Evolutionary conservation across 2,329 filamentous ascomycete genomes (phyloP), one percentile per base, ranked within the genome.

Genomic region (Colletotrichum sublineola): DNA sequence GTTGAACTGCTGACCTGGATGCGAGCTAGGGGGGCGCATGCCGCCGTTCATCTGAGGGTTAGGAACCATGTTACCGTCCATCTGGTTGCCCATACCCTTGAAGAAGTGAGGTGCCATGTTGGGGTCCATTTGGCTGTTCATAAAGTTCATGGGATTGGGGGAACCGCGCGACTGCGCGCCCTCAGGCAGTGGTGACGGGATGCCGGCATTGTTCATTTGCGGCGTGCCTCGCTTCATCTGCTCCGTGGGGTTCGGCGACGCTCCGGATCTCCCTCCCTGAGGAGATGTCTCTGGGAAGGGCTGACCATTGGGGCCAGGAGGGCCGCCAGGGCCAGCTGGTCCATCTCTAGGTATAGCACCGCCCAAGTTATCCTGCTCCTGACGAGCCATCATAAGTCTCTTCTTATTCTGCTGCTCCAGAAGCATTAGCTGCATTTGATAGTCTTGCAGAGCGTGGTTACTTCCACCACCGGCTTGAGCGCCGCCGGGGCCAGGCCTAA

Each of bases 401-500:
- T 95, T 95, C 86, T 95, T 96, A 77, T 96, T 96, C 82, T 96
- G 93, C 82, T 95, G 93, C 82, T 96, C 93, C 20, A 96, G 87
- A 62, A 95, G 83, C 93, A 95, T 96, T 79, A 96, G 84, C 80
- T 96, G 93, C 93, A 95, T 95, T 84, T 96, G 93, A 78, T 96
- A 96, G 80, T 96, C 93, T 81, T 95, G 93, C 57, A 96, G 86
- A 31, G 93, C 93, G 80, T 95, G 93, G 79, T 94, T 96, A 81
- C 92, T 93, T 63, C 85, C 87, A 76, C 83, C 86, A 74, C 82
- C 86, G 20, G 82, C 83, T 75, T 86, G 86, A 44, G 81, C 82
- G 69, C 82, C 85, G 50, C 83, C 86, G 38, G 86, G 84, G 52
- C 83, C 87, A 44, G 83, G 82, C 67, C 92, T 88, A 84, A 94